Conservation (phyloP, 257 asterid species). For the Scutellaria minor region DNA sequence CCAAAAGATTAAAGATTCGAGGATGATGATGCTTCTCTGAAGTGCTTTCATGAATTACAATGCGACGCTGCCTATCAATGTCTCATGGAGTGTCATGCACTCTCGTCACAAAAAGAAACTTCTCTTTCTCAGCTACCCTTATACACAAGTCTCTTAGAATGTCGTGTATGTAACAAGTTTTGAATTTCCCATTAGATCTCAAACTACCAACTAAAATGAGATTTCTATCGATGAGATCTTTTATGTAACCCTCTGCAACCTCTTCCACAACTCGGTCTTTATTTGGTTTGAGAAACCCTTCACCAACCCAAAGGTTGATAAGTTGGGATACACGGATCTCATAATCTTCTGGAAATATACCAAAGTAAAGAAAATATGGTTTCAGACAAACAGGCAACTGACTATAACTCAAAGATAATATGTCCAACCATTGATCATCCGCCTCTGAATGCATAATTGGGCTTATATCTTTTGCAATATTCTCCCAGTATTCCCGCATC, state of each 20-base stretch:
- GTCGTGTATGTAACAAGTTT: slow-evolving; percentile 6
- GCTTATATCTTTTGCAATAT: background rate
- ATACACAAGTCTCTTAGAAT: slow-evolving; percentile 27
- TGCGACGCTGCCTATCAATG: background rate
- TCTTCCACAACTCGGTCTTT: background rate
- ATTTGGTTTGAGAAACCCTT: slow-evolving; percentile 20
- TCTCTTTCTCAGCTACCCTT: background rate
- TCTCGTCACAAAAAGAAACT: background rate
- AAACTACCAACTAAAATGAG: background rate
- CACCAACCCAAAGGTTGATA: slow-evolving; percentile 19
- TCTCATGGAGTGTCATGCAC: background rate
- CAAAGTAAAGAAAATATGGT: background rate
- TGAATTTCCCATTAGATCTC: background rate
- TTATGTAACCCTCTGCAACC: slow-evolving; percentile 8
- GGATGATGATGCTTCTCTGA: background rate
- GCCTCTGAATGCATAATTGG: background rate
- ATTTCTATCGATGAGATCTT: slow-evolving; percentile 15
- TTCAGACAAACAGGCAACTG: slow-evolving; percentile 14
- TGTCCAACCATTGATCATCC: background rate
- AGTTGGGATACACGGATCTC: background rate
- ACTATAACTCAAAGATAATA: slow-evolving; percentile 21
- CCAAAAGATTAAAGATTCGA: background rate
- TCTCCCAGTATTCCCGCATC: background rate
- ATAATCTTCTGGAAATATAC: background rate
- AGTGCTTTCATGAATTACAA: background rate